phyloP scores from a whole-genome alignment of 129 eudicot genomes.

The Chrysanthemum makinoi region DNA sequence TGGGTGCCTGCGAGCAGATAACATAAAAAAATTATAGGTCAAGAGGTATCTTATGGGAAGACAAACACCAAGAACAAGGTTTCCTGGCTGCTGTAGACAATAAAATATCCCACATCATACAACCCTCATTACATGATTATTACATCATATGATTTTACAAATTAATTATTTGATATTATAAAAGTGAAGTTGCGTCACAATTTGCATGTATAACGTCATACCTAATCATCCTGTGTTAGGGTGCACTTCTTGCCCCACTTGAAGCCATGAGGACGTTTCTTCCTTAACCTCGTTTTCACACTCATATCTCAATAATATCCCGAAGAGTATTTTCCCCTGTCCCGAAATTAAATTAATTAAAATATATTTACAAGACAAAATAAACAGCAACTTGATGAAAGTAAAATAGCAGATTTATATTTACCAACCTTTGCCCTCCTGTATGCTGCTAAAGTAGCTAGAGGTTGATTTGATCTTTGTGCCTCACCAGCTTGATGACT shows the following conservation, averaged over 20 bases:
- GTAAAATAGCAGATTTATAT: background rate
- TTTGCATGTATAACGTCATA: constrained; percentile 13
- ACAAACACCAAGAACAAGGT: constrained; percentile 1
- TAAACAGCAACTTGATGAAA: background rate
- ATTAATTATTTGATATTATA: background rate
- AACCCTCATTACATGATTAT: background rate
- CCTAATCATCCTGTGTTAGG: constrained; percentile 27
- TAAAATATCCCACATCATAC: background rate
- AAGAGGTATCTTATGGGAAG: constrained; percentile 2
- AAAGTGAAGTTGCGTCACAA: background rate
- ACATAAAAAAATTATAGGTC: constrained; percentile 1
- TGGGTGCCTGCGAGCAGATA: background rate
- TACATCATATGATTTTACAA: background rate
- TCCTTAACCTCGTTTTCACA: constrained; percentile 9
- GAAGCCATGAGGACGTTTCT: constrained; percentile 48
- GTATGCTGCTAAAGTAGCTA: constrained; percentile 88
- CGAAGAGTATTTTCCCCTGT: constrained; percentile 87
- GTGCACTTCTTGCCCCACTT: constrained; percentile 74
- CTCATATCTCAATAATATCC: constrained; percentile 62
- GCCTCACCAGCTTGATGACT: constrained; percentile 42
- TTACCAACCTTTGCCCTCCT: constrained; percentile 67
- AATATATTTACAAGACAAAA: background rate
- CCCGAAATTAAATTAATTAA: background rate
- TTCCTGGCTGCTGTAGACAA: background rate
- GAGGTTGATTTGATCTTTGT: constrained; percentile 63